Base-by-base conservation (phyloP, 2,329 filamentous ascomycete genomes). In the Xylaria sp. region DNA sequence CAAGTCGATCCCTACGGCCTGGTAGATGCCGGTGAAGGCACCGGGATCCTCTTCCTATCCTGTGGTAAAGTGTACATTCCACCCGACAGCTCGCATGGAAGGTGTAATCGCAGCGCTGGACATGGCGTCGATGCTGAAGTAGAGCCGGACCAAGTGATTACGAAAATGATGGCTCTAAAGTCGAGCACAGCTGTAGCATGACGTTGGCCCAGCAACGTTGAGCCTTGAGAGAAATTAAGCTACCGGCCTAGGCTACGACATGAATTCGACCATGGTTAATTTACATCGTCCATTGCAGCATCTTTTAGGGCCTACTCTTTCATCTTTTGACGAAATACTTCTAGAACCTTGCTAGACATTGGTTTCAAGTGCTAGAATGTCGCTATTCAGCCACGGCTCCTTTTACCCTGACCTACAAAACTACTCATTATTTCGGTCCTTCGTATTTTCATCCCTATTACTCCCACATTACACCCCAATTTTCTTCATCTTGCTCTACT, bases 51-150 rank as follows among this genome's bases (percentile, higher is more conserved):
- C 39, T 33, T 18, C 41, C 18, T 20, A 20, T 18, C 62, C 62
- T 54, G 59, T 62, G 20, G 62, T 68, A 41, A 64, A 64, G 10
- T 57, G 13, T 18, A 61, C 57, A 51, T 64, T 64, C 56, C 61
- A 61, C 39, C 51, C 64, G 13, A 20, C 64, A 1, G 51, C 43
- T 20, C 64, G 57, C 63, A 54, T 60, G 1, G 46, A 43, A 59
- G 56, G 61, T 41, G 62, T 56, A 49, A 56, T 15, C 8, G 25
- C 43, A 64, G 52, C 33, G 31, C 43, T 39, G 41, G 46, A 48
- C 61, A 63, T 63, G 12, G 61, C 39, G 8, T 55, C 9, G 52
- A 20, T 36, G 52, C 52, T 55, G 18, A 55, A 55, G 28, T 55
- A 36, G 31, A 36, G 49, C 23, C 7, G 2, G 23, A 31, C 4